These are phyloP conservation scores for Globisporangium viniferum DNA, from an alignment of 352 stramenopile genomes.

Conservation along the genomic window DNA sequence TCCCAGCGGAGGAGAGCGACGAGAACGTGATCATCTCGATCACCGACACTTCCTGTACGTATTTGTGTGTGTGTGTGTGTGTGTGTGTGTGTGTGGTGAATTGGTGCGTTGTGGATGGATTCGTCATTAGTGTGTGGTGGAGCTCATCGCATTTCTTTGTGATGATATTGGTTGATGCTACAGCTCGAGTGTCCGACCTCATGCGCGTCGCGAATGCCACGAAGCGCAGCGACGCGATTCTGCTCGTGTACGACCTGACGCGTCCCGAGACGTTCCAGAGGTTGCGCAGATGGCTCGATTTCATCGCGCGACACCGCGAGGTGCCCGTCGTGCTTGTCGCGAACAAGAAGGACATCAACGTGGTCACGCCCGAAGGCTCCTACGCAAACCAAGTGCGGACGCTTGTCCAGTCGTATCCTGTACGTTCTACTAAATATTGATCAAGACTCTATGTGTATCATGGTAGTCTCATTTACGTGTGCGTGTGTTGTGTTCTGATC, in stretches of 20 bases:
- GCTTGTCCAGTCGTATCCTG: constrained; percentile 70
- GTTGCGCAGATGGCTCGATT: constrained; percentile 78
- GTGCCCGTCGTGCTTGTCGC: constrained; percentile 86
- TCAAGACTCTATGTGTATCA: neutral
- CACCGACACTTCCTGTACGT: constrained; percentile 83
- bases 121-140: neutral
- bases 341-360: constrained; percentile 87
- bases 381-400: constrained; percentile 73
- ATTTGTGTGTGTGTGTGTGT: no score
- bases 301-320: constrained; percentile 85
- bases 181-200: constrained; percentile 74
- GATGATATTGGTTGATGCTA: neutral
- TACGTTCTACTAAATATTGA: constrained; percentile 17
- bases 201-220: constrained; percentile 82
- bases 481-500: neutral
- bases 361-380: constrained; percentile 50
- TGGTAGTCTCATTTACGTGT: neutral
- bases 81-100: no score
- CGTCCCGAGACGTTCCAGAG: constrained; percentile 84
- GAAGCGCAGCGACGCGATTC: constrained; percentile 82
- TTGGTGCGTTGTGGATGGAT: neutral
- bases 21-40: constrained; percentile 90
- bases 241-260: constrained; percentile 86
- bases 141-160: neutral
- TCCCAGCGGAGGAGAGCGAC: constrained; percentile 85